These are phyloP conservation scores for Jatropha curcas DNA, from an alignment of 345 rosid species.

Conservation along the genomic window DNA sequence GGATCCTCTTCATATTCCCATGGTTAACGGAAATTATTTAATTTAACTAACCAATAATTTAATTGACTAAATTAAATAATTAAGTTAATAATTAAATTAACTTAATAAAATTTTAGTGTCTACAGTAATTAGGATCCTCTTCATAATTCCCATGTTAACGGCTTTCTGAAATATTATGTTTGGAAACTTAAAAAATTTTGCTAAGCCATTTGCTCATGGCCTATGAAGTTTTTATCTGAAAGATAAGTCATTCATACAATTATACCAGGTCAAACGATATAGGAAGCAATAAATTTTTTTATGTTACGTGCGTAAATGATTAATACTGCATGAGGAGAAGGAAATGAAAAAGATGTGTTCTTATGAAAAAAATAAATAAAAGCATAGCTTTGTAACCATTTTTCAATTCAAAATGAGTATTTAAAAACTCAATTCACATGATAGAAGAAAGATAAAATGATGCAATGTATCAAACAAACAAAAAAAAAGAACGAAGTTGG, in stretches of 20 bases:
- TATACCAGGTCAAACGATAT: background rate
- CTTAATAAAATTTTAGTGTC: too few relatives aligned
- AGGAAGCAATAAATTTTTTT: too few relatives aligned
- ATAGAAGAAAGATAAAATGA: background rate
- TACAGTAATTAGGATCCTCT: constrained; percentile 42
- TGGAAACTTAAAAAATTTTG: constrained; percentile 78
- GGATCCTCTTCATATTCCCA: too few relatives aligned
- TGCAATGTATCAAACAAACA: background rate
- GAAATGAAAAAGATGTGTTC: background rate
- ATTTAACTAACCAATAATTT: too few relatives aligned
- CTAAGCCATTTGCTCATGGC: constrained; percentile 72
- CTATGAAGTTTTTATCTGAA: constrained; percentile 41
- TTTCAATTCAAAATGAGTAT: constrained; percentile 11
- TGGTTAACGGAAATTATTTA: too few relatives aligned
- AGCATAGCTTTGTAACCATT: background rate
- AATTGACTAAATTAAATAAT: too few relatives aligned
- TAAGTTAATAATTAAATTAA: too few relatives aligned
- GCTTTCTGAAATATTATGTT: constrained; percentile 51
- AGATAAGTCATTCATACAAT: background rate
- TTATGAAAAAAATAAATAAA: too few relatives aligned
- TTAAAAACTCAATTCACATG: constrained; percentile 7
- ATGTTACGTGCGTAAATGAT: background rate
- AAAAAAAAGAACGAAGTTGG: background rate
- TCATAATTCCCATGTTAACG: constrained; percentile 47
- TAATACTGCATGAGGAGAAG: background rate